Conservation (phyloP, 2,329 filamentous ascomycete species). For the Fusarium concolor region DNA sequence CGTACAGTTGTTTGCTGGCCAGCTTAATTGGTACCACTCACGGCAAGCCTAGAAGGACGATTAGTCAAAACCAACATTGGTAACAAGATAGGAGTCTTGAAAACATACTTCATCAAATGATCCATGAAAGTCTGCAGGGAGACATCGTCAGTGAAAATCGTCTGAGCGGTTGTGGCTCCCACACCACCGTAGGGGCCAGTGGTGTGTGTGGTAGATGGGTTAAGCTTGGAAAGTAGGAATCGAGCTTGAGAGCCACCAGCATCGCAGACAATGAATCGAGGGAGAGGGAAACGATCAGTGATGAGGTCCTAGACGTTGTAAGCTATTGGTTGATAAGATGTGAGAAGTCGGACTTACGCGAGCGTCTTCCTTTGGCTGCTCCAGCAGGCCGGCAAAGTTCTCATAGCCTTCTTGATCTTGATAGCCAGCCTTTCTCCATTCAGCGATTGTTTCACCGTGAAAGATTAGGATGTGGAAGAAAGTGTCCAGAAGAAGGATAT, state of each 20-base stretch:
- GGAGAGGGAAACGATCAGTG: conserved; percentile 96
- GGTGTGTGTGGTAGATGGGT: conserved; percentile 96
- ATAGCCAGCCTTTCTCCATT: conserved; percentile 98
- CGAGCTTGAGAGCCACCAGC: conserved; percentile 98
- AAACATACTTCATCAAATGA: conserved; percentile 91
- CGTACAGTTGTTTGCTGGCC: background rate
- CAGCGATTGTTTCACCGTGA: conserved; percentile 96
- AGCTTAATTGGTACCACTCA: conserved; percentile 70
- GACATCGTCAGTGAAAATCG: conserved; percentile 98
- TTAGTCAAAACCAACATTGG: background rate
- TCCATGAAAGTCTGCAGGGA: conserved; percentile 99
- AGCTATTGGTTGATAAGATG: conserved; percentile 7
- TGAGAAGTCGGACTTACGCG: conserved; percentile 69
- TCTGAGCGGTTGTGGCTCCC: conserved; percentile 87
- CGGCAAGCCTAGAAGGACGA: conserved; percentile 61
- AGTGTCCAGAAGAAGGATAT: conserved; percentile 93
- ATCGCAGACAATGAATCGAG: conserved; percentile 98
- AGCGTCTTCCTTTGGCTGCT: conserved; percentile 96
- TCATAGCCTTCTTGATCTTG: conserved; percentile 98
- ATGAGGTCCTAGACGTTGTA: conserved; percentile 80
- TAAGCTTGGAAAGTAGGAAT: conserved; percentile 96
- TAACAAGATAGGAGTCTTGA: conserved; percentile 46
- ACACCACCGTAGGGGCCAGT: conserved; percentile 92
- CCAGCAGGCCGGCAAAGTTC: conserved; percentile 88
- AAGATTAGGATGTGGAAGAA: conserved; percentile 99